Evolutionary conservation across 2,329 filamentous ascomycete genomes (phyloP).

Genomic region (Fusarium sp.): DNA sequence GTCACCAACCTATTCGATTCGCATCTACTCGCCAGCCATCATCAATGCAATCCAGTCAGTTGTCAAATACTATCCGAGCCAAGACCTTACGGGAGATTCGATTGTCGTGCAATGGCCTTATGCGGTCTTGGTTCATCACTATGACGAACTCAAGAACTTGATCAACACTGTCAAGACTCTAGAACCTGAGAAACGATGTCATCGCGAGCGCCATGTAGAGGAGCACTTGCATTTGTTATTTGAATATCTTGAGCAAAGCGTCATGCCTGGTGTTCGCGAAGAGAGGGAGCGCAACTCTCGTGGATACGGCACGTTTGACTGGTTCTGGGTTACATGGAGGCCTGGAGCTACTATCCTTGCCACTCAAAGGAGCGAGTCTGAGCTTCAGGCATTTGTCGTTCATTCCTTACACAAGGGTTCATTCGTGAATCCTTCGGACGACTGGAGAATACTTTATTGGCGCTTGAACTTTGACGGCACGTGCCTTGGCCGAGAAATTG

Average conservation of each 20-base stretch:
- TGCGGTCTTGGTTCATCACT: constrained; percentile 49
- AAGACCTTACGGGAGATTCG: constrained; percentile 38
- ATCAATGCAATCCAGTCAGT: constrained; percentile 48
- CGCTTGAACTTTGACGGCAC: neutral
- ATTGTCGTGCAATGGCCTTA: constrained; percentile 45
- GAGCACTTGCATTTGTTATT: neutral
- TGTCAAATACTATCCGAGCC: constrained; percentile 49
- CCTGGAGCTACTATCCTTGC: neutral
- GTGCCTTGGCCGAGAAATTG: too few relatives aligned
- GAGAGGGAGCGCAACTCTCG: neutral
- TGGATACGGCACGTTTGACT: neutral
- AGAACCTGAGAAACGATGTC: constrained; percentile 6
- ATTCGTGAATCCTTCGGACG: neutral
- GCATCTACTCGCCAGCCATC: constrained; percentile 44
- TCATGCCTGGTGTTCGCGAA: neutral
- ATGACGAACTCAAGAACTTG: constrained; percentile 42
- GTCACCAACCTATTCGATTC: constrained; percentile 32
- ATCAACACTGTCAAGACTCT: neutral
- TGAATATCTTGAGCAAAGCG: neutral
- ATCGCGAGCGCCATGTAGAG: neutral
- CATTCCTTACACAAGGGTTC: too few relatives aligned
- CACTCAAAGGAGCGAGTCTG: too few relatives aligned
- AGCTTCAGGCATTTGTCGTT: too few relatives aligned
- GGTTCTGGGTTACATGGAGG: neutral
- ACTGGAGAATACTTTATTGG: neutral